A percentile compares a stretch with the other conserved stretches of the same genome.
Evolutionary conservation across 2,329 filamentous ascomycete species (phyloP).

Genomic region (Penicillium sp.): DNA sequence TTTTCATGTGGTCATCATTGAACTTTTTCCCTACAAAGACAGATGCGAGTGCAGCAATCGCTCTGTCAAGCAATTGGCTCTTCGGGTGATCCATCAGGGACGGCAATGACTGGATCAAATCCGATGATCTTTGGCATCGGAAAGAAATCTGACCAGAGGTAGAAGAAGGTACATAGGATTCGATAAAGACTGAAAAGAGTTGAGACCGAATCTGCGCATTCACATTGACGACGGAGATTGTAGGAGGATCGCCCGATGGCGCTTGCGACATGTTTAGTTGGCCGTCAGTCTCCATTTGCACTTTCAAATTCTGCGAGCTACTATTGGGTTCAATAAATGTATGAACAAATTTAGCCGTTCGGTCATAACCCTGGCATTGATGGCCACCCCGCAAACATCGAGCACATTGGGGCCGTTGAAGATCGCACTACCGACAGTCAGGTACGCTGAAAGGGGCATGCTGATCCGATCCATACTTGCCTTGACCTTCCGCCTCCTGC

Average conservation of each 20-base stretch:
- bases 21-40: slow-evolving; percentile 23
- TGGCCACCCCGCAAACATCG: slow-evolving; percentile 19
- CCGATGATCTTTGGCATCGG: slow-evolving; percentile 11
- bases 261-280: background rate
- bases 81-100: slow-evolving; percentile 13
- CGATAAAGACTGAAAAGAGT: slow-evolving; percentile 21
- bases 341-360: slow-evolving; percentile 16
- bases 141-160: slow-evolving; percentile 11
- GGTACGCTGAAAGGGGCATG: background rate
- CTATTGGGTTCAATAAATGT: slow-evolving; percentile 10
- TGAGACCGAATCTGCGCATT: slow-evolving; percentile 21
- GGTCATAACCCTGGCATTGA: slow-evolving; percentile 17
- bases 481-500: slow-evolving; percentile 20
- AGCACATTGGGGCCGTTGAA: slow-evolving; percentile 18
- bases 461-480: background rate
- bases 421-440: slow-evolving; percentile 16
- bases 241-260: background rate
- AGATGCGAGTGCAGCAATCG: slow-evolving; percentile 19
- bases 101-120: slow-evolving; percentile 15
- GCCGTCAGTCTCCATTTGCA: background rate
- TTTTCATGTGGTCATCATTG: slow-evolving; percentile 12
- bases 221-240: slow-evolving; percentile 14
- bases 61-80: slow-evolving; percentile 20
- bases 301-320: background rate
- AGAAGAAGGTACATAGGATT: slow-evolving; percentile 18